Percentiles rank a stretch among this genome's conserved stretches.
phyloP scores from a whole-genome alignment of 768 basidiomycete genomes.

The Kwoniella bestiolae region DNA sequence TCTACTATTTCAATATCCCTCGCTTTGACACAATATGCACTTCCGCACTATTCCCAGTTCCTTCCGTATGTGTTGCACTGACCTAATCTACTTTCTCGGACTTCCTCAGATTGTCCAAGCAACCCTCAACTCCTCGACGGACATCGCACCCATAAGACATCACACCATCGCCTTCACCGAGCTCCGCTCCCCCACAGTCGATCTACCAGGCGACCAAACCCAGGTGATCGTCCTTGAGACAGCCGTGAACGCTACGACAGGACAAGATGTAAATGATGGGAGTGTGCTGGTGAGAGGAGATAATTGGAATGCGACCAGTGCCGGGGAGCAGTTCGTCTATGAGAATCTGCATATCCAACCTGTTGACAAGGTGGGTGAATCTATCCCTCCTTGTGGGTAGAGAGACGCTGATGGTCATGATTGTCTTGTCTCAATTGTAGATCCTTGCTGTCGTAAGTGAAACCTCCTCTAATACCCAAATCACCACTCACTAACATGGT shows the following conservation, averaged over 20 bases:
- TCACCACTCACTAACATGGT: background rate
- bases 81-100: background rate
- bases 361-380: constrained; percentile 34
- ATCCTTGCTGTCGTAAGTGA: constrained; percentile 16
- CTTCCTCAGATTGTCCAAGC: constrained; percentile 32
- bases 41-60: background rate
- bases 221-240: constrained; percentile 42
- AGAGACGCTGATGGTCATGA: background rate
- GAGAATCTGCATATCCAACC: constrained; percentile 38
- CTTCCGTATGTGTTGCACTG: background rate
- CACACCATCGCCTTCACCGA: constrained; percentile 44
- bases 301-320: constrained; percentile 39
- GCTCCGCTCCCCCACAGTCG: constrained; percentile 19
- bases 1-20: background rate
- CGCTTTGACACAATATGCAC: background rate
- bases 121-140: constrained; percentile 31
- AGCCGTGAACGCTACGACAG: constrained; percentile 20
- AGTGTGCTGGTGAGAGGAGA: constrained; percentile 36
- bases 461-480: background rate
- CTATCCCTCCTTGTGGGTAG: background rate
- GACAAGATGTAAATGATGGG: constrained; percentile 1
- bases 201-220: constrained; percentile 34
- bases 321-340: constrained; percentile 17
- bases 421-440: background rate
- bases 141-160: constrained; percentile 30